These are phyloP conservation scores for Aechmea fasciata DNA, from an alignment of 176 grass and related monocot species.

Conservation along the genomic window DNA sequence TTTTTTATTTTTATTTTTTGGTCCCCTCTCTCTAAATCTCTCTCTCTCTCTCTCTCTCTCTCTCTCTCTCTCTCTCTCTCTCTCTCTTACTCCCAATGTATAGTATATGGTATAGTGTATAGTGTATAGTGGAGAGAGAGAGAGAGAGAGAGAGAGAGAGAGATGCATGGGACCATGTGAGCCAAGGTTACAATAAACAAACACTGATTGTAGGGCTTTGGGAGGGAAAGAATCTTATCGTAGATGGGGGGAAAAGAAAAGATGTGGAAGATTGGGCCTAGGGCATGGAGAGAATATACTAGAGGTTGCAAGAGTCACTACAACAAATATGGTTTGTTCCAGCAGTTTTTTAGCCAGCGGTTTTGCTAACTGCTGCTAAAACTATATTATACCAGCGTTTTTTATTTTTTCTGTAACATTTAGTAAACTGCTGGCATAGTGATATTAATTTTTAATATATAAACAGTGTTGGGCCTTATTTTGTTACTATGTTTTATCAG, in stretches of 20 bases:
- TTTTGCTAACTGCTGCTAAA: too few species aligned
- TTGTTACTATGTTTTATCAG: too few species aligned
- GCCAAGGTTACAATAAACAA: too few species aligned
- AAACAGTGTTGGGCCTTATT: too few species aligned
- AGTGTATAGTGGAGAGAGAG: not conserved
- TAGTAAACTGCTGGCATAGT: too few species aligned
- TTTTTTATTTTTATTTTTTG: slow-evolving; percentile 9
- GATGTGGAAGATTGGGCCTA: slow-evolving; percentile 34
- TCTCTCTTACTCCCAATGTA: slow-evolving; percentile 23
- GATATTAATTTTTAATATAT: too few species aligned
- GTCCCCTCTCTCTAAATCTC: slow-evolving; percentile 16
- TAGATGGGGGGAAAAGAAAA: slow-evolving; percentile 22
- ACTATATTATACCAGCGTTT: too few species aligned
- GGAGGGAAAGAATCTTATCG: slow-evolving; percentile 61
- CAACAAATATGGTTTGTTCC: too few species aligned
- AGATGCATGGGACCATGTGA: not conserved
- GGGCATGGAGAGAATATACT: slow-evolving; percentile 59
- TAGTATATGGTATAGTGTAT: not conserved
- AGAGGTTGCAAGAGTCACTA: slow-evolving; percentile 45
- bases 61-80: slow-evolving; percentile 12
- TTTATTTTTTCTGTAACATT: too few species aligned
- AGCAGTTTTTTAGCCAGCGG: too few species aligned
- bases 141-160: not conserved
- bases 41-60: slow-evolving; percentile 12
- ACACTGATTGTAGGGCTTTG: slow-evolving; percentile 28